These are phyloP conservation scores for Sugiyamaella paludigena DNA, from an alignment of 1,139 yeast genomes.

Conservation along the genomic window DNA sequence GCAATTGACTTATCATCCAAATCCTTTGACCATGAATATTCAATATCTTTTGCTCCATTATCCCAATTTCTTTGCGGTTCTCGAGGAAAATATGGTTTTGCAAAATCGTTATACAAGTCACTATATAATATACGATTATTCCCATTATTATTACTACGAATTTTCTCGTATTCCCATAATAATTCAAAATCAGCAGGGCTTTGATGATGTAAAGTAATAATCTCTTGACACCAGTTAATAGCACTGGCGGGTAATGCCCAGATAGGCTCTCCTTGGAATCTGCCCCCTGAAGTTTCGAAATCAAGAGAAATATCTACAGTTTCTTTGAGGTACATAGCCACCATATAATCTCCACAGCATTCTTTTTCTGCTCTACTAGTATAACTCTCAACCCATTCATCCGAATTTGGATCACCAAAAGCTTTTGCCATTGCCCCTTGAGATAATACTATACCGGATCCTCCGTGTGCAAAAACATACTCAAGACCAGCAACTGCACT, in stretches of 20 bases:
- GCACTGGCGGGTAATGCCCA: slow-evolving; percentile 22
- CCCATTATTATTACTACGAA: slow-evolving; percentile 23
- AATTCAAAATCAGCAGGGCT: slow-evolving; percentile 33
- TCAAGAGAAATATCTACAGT: slow-evolving; percentile 26
- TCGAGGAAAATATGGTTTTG: slow-evolving; percentile 33
- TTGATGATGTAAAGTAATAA: slow-evolving; percentile 35
- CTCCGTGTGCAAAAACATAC: slow-evolving; percentile 39
- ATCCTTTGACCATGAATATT: slow-evolving; percentile 25
- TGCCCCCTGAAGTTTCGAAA: slow-evolving; percentile 19
- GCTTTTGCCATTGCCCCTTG: slow-evolving; percentile 34
- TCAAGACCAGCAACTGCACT: slow-evolving; percentile 28
- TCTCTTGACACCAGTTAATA: slow-evolving; percentile 36
- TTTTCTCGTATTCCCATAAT: slow-evolving; percentile 36
- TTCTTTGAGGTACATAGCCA: slow-evolving; percentile 30
- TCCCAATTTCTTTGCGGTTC: slow-evolving; percentile 32
- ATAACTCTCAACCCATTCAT: slow-evolving; percentile 18
- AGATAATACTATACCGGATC: slow-evolving; percentile 38
- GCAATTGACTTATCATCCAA: too few species aligned
- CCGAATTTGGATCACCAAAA: slow-evolving; percentile 20
- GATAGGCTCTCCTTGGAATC: slow-evolving; percentile 26
- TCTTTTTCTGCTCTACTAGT: slow-evolving; percentile 23
- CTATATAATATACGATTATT: slow-evolving; percentile 25
- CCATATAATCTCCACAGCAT: slow-evolving; percentile 39
- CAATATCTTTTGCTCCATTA: slow-evolving; percentile 33
- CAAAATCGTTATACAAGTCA: slow-evolving; percentile 36